A percentile compares a stretch with the other conserved stretches of the same genome.
Conservation (phyloP, 495 filamentous ascomycete genomes). For the Elasticomyces elasticus region DNA sequence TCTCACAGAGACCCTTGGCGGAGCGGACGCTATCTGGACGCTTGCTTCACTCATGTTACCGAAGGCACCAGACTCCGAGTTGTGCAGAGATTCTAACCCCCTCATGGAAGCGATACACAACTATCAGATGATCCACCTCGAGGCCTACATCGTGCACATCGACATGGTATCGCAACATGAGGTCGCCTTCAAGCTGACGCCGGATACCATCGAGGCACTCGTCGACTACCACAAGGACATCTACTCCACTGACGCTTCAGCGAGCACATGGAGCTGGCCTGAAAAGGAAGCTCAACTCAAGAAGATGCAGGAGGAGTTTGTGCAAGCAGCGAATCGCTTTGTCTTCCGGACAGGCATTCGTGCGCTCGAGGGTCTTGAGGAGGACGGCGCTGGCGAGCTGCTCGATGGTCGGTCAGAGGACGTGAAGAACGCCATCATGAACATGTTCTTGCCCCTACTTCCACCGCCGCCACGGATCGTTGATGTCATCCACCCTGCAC, state of each 20-base stretch:
- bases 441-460: slow-evolving; percentile 76
- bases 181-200: slow-evolving; percentile 97
- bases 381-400: slow-evolving; percentile 91
- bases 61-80: slow-evolving; percentile 80
- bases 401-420: slow-evolving; percentile 87
- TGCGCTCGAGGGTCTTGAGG: slow-evolving; percentile 90
- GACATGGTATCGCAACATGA: slow-evolving; percentile 98
- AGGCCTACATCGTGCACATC: slow-evolving; percentile 97
- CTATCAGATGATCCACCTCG: slow-evolving; percentile 87
- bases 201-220: slow-evolving; percentile 87
- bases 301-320: slow-evolving; percentile 95
- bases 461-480: slow-evolving; percentile 88
- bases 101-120: slow-evolving; percentile 86
- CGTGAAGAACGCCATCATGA: slow-evolving; percentile 78
- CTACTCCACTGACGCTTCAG: slow-evolving; percentile 81
- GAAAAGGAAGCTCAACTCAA: slow-evolving; percentile 94
- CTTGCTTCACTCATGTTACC: slow-evolving; percentile 87
- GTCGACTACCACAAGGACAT: slow-evolving; percentile 97
- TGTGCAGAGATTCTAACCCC: slow-evolving; percentile 76
- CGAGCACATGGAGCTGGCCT: slow-evolving; percentile 87
- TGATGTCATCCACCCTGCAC: slow-evolving; percentile 76
- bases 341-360: slow-evolving; percentile 85
- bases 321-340: slow-evolving; percentile 95
- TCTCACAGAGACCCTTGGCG: slow-evolving; percentile 91
- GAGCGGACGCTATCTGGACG: slow-evolving; percentile 87